Evolutionary conservation across 176 grass and related monocot genomes (phyloP).

Genomic region (Zea mays): Zm-B73-REFERENCE-NAM-5.0 NC_050098.1:226494501-226495000

Average conservation of each 20-base stretch:
- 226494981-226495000: constrained; percentile 99
- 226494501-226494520: constrained; percentile 35
- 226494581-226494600: constrained; percentile 98
- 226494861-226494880: constrained; percentile 49
- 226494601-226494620: constrained; percentile 84
- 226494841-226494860: constrained; percentile 98
- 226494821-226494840: constrained; percentile 99
- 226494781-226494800: constrained; percentile 96
- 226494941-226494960: constrained; percentile 73
- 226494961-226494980: constrained; percentile 97
- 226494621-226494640: constrained; percentile 95
- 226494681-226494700: constrained; percentile 10
- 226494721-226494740: constrained; percentile 1
- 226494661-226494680: constrained; percentile 52
- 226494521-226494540: neutral
- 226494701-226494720: constrained; percentile 9
- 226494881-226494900: constrained; percentile 23
- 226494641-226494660: constrained; percentile 90
- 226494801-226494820: constrained; percentile 99
- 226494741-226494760: constrained; percentile 12
- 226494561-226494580: constrained; percentile 52
- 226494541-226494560: constrained; percentile 17
- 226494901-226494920: constrained; percentile 36
- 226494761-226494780: constrained; percentile 53
- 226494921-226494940: constrained; percentile 12